Conservation (phyloP, 1,284 basidiomycete genomes). For the Singerocomus rubriflavus region DNA sequence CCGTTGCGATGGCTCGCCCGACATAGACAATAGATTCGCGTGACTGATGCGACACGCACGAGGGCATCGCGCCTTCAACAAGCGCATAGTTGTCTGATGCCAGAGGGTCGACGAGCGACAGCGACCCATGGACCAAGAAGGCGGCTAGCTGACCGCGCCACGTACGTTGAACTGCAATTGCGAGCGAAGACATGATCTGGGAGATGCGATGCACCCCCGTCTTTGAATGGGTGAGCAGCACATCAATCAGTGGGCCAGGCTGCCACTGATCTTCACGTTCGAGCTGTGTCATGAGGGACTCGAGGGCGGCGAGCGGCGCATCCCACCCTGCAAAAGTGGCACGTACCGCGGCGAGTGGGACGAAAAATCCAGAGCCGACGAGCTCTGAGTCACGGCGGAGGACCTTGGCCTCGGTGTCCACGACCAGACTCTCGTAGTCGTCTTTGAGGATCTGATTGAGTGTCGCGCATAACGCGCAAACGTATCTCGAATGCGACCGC, state of each 20-base stretch:
- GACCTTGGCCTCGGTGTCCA: conserved; percentile 78
- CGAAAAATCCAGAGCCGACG: conserved; percentile 73
- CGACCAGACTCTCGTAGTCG: conserved; percentile 78
- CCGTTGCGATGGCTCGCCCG: conserved; percentile 81
- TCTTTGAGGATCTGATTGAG: conserved; percentile 68
- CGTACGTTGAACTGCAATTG: conserved; percentile 70
- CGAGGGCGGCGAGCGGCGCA: conserved; percentile 70
- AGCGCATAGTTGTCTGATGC: conserved; percentile 54
- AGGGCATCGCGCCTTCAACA: conserved; percentile 66
- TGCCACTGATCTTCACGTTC: conserved; percentile 55
- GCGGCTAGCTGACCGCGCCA: conserved; percentile 78
- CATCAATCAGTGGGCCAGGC: conserved; percentile 75
- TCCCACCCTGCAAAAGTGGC: conserved; percentile 85
- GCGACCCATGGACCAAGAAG: conserved; percentile 74
- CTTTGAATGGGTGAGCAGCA: conserved; percentile 63
- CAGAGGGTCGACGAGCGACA: conserved; percentile 55
- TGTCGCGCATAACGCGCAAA: conserved; percentile 72
- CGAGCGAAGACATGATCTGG: conserved; percentile 64
- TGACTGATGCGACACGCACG: conserved; percentile 66
- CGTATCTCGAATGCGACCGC: conserved; percentile 66
- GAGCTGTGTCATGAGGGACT: conserved; percentile 59
- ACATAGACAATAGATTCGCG: conserved; percentile 83
- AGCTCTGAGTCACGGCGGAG: conserved; percentile 66
- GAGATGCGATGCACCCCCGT: conserved; percentile 76
- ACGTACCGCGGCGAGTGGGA: conserved; percentile 77